Conservation (phyloP, 1,284 basidiomycete species). For the Sanghuangporus baumii region DNA sequence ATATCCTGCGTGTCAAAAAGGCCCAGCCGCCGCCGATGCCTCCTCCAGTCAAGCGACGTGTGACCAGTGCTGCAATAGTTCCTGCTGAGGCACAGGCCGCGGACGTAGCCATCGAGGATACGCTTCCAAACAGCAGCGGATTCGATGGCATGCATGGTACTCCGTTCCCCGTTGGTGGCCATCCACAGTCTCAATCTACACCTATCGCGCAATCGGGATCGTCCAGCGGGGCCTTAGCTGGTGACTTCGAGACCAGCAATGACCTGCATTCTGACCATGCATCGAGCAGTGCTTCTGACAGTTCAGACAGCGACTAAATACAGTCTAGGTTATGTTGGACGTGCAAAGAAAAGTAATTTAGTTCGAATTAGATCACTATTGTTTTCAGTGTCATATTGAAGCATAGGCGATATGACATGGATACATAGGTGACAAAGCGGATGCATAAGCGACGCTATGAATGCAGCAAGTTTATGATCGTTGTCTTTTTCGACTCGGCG, state of each 20-base stretch:
- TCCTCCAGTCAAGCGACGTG: constrained; percentile 35
- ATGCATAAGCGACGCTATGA: neutral
- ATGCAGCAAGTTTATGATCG: constrained; percentile 1
- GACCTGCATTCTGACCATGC: neutral
- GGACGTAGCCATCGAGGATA: constrained; percentile 5
- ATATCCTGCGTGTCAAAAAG: constrained; percentile 68
- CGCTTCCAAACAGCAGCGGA: neutral
- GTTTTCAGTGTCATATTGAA: neutral
- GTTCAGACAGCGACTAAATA: neutral
- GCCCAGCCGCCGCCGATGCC: constrained; percentile 43
- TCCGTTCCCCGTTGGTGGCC: neutral
- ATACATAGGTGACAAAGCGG: neutral
- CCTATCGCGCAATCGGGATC: neutral
- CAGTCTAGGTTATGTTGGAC: neutral
- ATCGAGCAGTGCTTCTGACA: neutral
- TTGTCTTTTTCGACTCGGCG: constrained; percentile 16
- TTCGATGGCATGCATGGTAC: neutral
- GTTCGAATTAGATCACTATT: too few species aligned
- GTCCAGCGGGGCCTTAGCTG: neutral
- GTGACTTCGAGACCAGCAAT: neutral
- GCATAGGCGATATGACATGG: neutral
- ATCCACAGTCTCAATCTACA: neutral
- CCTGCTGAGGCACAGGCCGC: constrained; percentile 5
- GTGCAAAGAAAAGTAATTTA: too few species aligned
- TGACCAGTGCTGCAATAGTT: constrained; percentile 50